Conservation (phyloP, 345 rosid genomes). For the Eucalyptus cladocalyx region DNA sequence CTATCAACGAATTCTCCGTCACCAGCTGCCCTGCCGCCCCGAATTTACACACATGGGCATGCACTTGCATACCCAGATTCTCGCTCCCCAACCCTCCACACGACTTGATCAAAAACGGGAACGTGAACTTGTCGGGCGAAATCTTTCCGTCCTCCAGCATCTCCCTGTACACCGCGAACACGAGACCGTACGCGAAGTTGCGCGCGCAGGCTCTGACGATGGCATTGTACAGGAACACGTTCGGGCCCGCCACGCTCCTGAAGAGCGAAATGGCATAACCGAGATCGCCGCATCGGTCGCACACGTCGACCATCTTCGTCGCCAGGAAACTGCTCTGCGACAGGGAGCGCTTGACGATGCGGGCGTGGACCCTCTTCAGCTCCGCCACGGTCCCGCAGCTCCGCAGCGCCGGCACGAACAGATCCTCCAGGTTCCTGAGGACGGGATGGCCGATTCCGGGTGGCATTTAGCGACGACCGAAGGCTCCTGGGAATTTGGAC, state of each 20-base stretch:
- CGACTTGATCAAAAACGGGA: constrained; percentile 39
- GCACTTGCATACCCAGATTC: constrained; percentile 27
- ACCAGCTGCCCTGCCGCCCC: constrained; percentile 19
- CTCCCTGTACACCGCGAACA: constrained; percentile 16
- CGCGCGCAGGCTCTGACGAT: constrained; percentile 36
- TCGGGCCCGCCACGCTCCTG: constrained; percentile 22
- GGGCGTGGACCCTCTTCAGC: constrained; percentile 33
- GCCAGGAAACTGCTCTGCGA: constrained; percentile 36
- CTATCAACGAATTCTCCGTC: constrained; percentile 33
- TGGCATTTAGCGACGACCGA: background rate
- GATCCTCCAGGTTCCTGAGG: constrained; percentile 30
- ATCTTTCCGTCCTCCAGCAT: constrained; percentile 4
- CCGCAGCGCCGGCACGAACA: constrained; percentile 20
- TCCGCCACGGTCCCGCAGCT: constrained; percentile 8
- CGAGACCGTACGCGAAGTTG: constrained; percentile 7
- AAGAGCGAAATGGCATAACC: constrained; percentile 29
- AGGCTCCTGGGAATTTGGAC: background rate
- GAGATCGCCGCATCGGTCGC: constrained; percentile 21
- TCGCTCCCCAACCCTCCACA: constrained; percentile 21
- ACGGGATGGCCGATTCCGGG: background rate
- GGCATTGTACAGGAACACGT: constrained; percentile 39
- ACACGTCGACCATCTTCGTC: constrained; percentile 41
- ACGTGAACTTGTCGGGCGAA: constrained; percentile 39
- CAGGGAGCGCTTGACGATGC: constrained; percentile 20
- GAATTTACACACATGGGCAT: constrained; percentile 28